These are phyloP conservation scores for Neurospora tetraspora DNA, from an alignment of 495 filamentous ascomycete genomes.

Conservation along the genomic window DNA sequence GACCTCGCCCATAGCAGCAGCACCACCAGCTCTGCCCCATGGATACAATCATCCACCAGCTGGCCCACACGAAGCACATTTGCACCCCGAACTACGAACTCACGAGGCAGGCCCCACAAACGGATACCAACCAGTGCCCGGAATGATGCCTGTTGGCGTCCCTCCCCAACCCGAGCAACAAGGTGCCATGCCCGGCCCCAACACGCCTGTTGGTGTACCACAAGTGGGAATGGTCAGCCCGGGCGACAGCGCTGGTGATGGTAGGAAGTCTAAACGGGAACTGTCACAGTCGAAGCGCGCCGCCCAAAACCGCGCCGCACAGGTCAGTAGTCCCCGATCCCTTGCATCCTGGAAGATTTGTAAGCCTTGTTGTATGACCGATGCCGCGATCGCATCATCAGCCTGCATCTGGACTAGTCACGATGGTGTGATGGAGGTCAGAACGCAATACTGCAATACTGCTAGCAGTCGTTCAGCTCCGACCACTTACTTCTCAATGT, in stretches of 20 bases:
- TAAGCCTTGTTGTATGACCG: background rate
- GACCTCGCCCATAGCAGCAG: slow-evolving; percentile 9
- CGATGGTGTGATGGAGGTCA: background rate
- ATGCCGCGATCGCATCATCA: background rate
- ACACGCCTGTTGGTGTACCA: slow-evolving; percentile 3
- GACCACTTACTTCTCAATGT: background rate
- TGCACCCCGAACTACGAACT: slow-evolving; percentile 23
- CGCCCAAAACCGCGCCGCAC: slow-evolving; percentile 92
- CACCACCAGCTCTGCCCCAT: slow-evolving; percentile 17
- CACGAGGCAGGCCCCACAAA: slow-evolving; percentile 14
- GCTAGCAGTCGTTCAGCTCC: background rate
- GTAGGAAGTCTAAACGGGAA: slow-evolving; percentile 61
- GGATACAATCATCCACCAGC: slow-evolving; percentile 21
- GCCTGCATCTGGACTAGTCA: background rate
- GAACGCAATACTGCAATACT: background rate
- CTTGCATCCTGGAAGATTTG: background rate
- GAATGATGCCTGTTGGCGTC: slow-evolving; percentile 24
- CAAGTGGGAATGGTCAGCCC: slow-evolving; percentile 2
- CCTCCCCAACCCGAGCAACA: slow-evolving; percentile 15
- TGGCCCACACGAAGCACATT: slow-evolving; percentile 17
- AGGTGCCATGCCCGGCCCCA: slow-evolving; percentile 14
- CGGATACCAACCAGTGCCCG: slow-evolving; percentile 15
- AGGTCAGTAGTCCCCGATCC: slow-evolving; percentile 47
- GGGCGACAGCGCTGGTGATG: slow-evolving; percentile 27
- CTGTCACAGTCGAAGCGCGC: slow-evolving; percentile 90